Evolutionary conservation across 441 rosid species (phyloP), one percentile per base, ranked within the genome.

Genomic region (Hura crepitans): DNA sequence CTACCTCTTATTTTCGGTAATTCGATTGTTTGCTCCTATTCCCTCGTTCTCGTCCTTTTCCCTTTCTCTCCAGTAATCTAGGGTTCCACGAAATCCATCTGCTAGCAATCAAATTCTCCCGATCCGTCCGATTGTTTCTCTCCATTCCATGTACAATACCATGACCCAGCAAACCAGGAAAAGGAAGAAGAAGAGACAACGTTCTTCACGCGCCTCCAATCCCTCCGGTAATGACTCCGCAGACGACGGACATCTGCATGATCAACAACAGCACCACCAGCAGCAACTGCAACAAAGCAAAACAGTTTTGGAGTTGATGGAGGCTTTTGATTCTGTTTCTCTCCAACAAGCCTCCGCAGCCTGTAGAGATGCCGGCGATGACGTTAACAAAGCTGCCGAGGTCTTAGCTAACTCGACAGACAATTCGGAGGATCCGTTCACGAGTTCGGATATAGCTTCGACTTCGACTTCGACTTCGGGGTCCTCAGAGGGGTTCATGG

Each of bases 81-180:
- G 82, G 75, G 77, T 73, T 73, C 72, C 71, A 1, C 31, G 2
- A 22, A 13, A 23, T 25, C 28, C 18, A 43, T 25, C 18, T 5
- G 20, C 62, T 28, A 20, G 13, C 57, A 53, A 53, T 35, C 39
- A 35, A 2, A 35, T 35, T 35, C 39, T 63, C 55, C 6, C 23
- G 30, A 49, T 47, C n/a, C 45, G 3, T 64, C 6, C 42, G 35
- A 63, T 27, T 42, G 57, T 28, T 9, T 30, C 20, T 65, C 37
- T 47, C 14, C 13, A 46, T 39, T 50, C 51, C 33, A 49, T 23
- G 46, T 2, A 15, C 50, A 42, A 35, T 11, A 27, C 15, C 53
- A 87, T 85, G 89, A 85, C 81, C 81, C 90, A 81, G 66, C 80
- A 79, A 6, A 67, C 72, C 23, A 87, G 78, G 79, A 75, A 50